Conservation (phyloP, 352 stramenopile genomes). For the Globisporangium rhizosaccharum region DNA sequence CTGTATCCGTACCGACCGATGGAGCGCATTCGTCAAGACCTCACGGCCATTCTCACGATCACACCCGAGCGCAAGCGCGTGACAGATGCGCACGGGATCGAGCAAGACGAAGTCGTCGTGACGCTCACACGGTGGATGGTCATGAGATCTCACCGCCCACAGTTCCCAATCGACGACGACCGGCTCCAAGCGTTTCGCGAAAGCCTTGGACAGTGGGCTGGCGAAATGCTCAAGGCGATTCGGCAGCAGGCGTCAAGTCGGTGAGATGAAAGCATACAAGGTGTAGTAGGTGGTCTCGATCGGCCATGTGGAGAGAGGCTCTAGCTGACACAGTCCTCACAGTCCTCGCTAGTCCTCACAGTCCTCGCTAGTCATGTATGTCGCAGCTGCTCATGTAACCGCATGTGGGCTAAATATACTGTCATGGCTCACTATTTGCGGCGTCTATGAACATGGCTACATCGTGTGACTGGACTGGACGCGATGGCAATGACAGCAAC, state of each 20-base stretch:
- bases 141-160: background rate
- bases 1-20: conserved; percentile 31
- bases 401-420: no score
- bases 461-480: no score
- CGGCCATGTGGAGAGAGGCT: no score
- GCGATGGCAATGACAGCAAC: conserved; percentile 3
- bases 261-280: no score
- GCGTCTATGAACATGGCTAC: no score
- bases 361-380: no score
- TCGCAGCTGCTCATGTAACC: no score
- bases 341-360: no score
- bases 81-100: background rate
- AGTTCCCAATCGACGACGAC: background rate
- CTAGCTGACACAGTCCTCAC: no score
- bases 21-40: conserved; percentile 28
- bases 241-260: background rate
- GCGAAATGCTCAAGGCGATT: conserved; percentile 5
- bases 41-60: conserved; percentile 14
- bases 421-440: no score
- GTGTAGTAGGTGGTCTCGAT: no score
- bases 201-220: background rate
- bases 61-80: conserved; percentile 3
- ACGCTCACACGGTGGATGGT: conserved; percentile 6
- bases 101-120: conserved; percentile 9
- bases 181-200: background rate